Base-by-base conservation (phyloP, 1,284 basidiomycete species). In the Bondarzewia mesenterica region DNA sequence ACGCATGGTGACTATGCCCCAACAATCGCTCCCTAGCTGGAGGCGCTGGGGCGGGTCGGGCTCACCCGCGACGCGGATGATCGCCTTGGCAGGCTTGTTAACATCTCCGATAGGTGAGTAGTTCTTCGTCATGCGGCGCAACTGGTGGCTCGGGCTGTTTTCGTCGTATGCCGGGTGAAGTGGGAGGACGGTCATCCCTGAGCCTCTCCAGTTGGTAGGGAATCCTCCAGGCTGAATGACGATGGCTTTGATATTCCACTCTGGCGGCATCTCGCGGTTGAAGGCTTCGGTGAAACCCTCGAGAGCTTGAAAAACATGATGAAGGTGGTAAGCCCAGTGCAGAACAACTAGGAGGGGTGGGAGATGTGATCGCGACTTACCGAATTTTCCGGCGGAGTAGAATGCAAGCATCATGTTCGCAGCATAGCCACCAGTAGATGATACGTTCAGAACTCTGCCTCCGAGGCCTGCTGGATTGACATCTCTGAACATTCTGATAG, bases 211-310 rank as follows among this genome's bases (percentile, higher is more conserved):
- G 52, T 46, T 58, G 5, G 66, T 67, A 15, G 57, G 54, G 57
- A 67, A 70, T 6, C 62, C 62, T 47, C 66, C 67, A 1, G 63
- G 65, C 51, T 69, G 56, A 44, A 69, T 55, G 44, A 69, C 59
- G 20, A 66, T 55, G 58, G 61, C 52, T 55, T 61, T 45, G 60
- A 67, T 63, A 58, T 67, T 57, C 63, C 64, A 56, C 48, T 53
- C 47, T 46, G 61, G 56, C 53, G 57, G 37, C 55, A 69, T 50
- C 36, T 62, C 60, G 29, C 56, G 53, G 3, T 52, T 52, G 14
- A 62, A 54, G 1, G 64, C 50, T 41, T 61, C 57, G 23, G 61
- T 68, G 50, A 65, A 60, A 2, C 58, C 65, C 52, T 71, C 63
- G 26, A 68, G 57, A 5, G 68, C 68, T 70, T 46, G 14, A 1